Percentiles rank a stretch among this genome's conserved stretches.
These are phyloP conservation scores for Seminavis robusta DNA, from an alignment of 108 stramenopile species.

Conservation along the genomic window DNA sequence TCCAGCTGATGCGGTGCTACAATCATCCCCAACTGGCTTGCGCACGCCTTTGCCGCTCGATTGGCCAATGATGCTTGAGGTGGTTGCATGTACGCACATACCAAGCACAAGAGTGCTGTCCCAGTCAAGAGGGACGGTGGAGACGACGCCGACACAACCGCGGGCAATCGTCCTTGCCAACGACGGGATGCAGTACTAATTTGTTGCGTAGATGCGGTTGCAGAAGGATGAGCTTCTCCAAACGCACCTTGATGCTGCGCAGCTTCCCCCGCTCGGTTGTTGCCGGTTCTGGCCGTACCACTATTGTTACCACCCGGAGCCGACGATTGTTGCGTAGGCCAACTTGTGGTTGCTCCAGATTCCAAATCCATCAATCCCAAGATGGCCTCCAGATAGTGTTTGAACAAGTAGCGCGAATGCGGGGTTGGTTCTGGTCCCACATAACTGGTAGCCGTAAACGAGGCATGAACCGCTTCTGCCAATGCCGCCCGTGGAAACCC, in stretches of 20 bases:
- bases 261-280: too few species aligned
- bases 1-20: too few species aligned
- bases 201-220: not conserved
- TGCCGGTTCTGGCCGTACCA: not conserved
- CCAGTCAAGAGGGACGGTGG: constrained; percentile 59
- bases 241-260: too few species aligned
- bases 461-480: constrained; percentile 75
- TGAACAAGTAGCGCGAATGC: constrained; percentile 49
- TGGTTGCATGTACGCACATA: constrained; percentile 55
- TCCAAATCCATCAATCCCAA: constrained; percentile 71
- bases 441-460: constrained; percentile 82
- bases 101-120: constrained; percentile 71
- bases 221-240: too few species aligned
- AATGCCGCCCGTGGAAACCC: constrained; percentile 81
- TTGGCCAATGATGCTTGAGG: constrained; percentile 69
- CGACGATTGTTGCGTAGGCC: constrained; percentile 48
- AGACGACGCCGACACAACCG: constrained; percentile 24
- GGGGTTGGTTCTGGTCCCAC: constrained; percentile 68
- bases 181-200: too few species aligned
- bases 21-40: constrained; percentile 58
- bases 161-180: too few species aligned
- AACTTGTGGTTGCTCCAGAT: constrained; percentile 42
- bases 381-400: constrained; percentile 76
- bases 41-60: constrained; percentile 75
- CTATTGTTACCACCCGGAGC: not conserved